Evolutionary conservation across 202 grass and related monocot genomes (phyloP).

Genomic region (Bolboschoenoplectus hybrid): DNA sequence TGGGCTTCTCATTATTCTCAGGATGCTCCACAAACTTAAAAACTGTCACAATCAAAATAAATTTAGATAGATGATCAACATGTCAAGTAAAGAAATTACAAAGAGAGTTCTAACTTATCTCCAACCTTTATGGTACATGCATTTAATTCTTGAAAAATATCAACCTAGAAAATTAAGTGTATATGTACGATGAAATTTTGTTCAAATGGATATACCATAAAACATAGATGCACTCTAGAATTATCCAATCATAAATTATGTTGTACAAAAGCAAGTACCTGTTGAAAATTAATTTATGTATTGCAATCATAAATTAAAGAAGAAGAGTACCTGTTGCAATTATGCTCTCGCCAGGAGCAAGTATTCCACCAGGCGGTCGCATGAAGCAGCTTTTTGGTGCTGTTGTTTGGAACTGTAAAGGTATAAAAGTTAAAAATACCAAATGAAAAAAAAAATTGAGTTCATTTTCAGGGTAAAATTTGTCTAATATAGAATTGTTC

Average conservation of each 20-base stretch:
- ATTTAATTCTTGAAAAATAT: neutral
- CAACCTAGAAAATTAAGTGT: neutral
- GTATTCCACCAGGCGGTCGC: conserved; percentile 90
- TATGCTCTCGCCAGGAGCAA: conserved; percentile 90
- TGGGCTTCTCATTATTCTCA: conserved; percentile 78
- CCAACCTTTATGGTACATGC: neutral
- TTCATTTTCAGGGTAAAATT: neutral
- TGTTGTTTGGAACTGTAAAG: conserved; percentile 90
- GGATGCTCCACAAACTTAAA: conserved; percentile 96
- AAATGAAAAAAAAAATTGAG: neutral
- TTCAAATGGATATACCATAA: neutral
- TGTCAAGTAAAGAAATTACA: neutral
- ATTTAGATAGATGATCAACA: conserved; percentile 26
- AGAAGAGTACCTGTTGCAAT: conserved; percentile 82
- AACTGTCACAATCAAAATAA: conserved; percentile 45
- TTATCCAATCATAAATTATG: neutral
- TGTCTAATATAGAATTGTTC: neutral
- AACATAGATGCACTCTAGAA: neutral
- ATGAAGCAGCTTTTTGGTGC: conserved; percentile 99
- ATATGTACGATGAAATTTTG: neutral
- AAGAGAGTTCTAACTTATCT: neutral
- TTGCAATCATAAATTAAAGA: neutral
- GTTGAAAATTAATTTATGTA: too few species aligned
- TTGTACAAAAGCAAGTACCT: neutral
- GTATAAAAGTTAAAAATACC: conserved; percentile 18